Conservation (phyloP, 2,329 filamentous ascomycete species). For the Zymoseptoria tritici region DNA sequence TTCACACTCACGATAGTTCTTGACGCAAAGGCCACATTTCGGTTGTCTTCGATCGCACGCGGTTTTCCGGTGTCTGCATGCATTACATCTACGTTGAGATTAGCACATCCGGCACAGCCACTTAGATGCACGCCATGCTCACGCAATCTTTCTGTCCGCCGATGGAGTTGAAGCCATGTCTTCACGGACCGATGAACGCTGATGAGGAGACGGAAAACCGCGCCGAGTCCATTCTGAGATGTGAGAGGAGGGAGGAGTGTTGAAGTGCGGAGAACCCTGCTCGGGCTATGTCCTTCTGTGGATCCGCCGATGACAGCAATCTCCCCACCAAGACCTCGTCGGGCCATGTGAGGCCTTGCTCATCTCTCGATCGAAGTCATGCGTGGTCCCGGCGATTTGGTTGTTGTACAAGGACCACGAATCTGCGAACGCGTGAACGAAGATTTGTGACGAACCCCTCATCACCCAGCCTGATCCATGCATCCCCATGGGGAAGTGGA, state of each 20-base stretch:
- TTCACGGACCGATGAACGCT: too few species aligned
- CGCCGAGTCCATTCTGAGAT: constrained; percentile 4
- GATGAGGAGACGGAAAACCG: neutral
- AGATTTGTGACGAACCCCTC: neutral
- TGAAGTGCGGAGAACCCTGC: neutral
- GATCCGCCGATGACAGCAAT: neutral
- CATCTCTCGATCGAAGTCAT: neutral
- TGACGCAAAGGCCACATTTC: constrained; percentile 20
- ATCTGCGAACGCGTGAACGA: neutral
- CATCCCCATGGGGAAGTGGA: neutral
- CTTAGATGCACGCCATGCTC: neutral
- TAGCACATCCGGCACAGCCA: neutral
- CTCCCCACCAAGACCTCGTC: neutral
- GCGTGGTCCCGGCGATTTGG: too few species aligned
- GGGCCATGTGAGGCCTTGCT: neutral
- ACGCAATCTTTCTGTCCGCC: constrained; percentile 5
- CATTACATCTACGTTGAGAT: constrained; percentile 17
- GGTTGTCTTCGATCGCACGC: constrained; percentile 22
- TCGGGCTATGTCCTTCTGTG: constrained; percentile 1
- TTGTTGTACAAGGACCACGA: neutral
- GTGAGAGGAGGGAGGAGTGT: too few species aligned
- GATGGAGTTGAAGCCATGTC: neutral
- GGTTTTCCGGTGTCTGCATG: constrained; percentile 24
- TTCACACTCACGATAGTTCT: constrained; percentile 20
- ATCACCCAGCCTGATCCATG: neutral